These are phyloP conservation scores for Macaranga tanarius DNA, from an alignment of 441 rosid genomes.

Conservation along the genomic window DNA sequence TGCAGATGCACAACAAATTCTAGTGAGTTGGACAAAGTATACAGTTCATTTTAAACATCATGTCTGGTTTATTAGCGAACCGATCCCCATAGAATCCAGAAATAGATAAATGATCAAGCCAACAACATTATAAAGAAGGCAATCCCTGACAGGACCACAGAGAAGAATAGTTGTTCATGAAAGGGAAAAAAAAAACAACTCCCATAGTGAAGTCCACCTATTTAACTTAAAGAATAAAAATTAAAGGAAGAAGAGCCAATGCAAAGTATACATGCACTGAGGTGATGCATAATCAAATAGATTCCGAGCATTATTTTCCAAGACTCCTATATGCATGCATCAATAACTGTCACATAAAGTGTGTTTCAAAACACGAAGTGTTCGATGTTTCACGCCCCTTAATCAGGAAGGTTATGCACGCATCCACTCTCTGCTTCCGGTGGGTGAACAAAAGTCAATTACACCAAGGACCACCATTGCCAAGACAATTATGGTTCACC, in stretches of 20 bases:
- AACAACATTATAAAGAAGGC: background rate
- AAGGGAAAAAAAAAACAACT: background rate
- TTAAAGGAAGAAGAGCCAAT: background rate
- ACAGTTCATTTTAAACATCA: background rate
- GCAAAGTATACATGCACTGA: background rate
- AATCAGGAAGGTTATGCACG: too few relatives aligned
- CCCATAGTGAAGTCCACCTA: background rate
- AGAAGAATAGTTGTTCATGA: background rate
- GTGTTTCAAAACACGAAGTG: too few relatives aligned
- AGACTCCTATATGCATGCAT: too few relatives aligned
- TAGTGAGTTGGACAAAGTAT: background rate
- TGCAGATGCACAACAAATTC: constrained; percentile 34
- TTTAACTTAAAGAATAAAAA: background rate
- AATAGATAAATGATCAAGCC: background rate
- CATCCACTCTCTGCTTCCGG: too few relatives aligned
- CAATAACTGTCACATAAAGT: too few relatives aligned
- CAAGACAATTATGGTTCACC: background rate
- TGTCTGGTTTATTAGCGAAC: background rate
- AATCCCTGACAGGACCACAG: too few relatives aligned
- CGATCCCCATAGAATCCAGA: background rate
- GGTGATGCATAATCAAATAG: background rate
- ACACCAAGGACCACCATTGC: background rate
- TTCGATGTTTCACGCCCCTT: too few relatives aligned
- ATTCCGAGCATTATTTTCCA: background rate
- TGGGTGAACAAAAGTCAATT: too few relatives aligned